phyloP scores from a whole-genome alignment of 2,329 filamentous ascomycete species.

The Diaporthe caulivora region DNA sequence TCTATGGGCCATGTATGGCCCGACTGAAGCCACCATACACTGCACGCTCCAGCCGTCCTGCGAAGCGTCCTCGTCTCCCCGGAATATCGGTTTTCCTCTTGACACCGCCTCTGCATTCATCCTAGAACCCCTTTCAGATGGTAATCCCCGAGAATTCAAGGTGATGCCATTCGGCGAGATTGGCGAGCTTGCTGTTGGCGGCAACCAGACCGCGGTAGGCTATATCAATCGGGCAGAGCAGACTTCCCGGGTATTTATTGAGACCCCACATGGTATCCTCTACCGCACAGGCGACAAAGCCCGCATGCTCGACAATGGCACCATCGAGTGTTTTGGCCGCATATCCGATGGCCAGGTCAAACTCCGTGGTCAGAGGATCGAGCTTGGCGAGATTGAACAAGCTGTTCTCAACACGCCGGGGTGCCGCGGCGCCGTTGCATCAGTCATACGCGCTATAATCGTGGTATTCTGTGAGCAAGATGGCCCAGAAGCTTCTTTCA shows the following conservation, averaged over 20 bases:
- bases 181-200: constrained; percentile 86
- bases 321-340: constrained; percentile 85
- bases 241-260: constrained; percentile 78
- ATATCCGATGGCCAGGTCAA: constrained; percentile 87
- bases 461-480: constrained; percentile 79
- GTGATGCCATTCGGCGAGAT: constrained; percentile 75
- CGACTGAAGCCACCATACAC: constrained; percentile 92
- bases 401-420: constrained; percentile 71
- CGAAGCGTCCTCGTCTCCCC: constrained; percentile 65
- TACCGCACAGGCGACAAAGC: constrained; percentile 92
- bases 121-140: constrained; percentile 60
- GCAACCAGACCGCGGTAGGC: constrained; percentile 80
- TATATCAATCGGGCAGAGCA: constrained; percentile 87
- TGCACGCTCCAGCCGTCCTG: constrained; percentile 81
- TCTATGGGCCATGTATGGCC: constrained; percentile 94
- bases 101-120: constrained; percentile 86
- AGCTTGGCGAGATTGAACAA: constrained; percentile 83
- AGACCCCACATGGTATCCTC: constrained; percentile 74
- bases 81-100: constrained; percentile 82
- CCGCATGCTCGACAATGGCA: constrained; percentile 73
- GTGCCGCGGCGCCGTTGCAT: constrained; percentile 75
- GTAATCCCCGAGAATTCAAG: constrained; percentile 42
- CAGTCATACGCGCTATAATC: constrained; percentile 76
- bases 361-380: constrained; percentile 84
- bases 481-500: constrained; percentile 49